Percentiles rank a stretch among this genome's conserved stretches.
Conservation (phyloP, 1,139 yeast species). For the Pneumocystis wakefieldiae region DNA sequence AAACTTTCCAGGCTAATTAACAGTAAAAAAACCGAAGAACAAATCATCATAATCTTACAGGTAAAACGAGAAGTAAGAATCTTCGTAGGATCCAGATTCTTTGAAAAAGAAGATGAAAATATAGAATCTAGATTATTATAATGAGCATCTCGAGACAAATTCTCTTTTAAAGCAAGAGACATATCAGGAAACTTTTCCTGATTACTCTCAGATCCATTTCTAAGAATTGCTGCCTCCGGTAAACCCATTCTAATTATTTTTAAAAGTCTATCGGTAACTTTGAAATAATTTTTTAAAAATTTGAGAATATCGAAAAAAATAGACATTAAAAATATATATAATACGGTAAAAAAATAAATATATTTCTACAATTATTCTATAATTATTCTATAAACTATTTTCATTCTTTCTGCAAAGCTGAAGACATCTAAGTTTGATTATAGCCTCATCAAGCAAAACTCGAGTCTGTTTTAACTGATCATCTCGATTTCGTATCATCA, state of each 20-base stretch:
- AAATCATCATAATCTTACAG: not conserved
- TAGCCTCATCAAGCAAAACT: constrained; percentile 19
- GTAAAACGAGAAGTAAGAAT: not conserved
- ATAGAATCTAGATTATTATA: not conserved
- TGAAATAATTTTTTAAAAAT: too few relatives aligned
- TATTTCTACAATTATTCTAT: constrained; percentile 17
- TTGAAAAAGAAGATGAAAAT: not conserved
- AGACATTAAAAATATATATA: too few relatives aligned
- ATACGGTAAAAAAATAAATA: not conserved
- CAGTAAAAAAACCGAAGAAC: not conserved
- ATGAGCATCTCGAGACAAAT: not conserved
- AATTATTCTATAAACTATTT: constrained; percentile 38
- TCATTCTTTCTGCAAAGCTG: constrained; percentile 20
- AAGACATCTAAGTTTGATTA: constrained; percentile 23
- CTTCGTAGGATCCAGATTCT: not conserved
- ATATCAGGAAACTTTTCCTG: not conserved
- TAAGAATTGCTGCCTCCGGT: too few relatives aligned
- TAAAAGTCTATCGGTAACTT: too few relatives aligned
- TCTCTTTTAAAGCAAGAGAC: not conserved
- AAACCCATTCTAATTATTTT: too few relatives aligned
- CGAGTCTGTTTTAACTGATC: constrained; percentile 32
- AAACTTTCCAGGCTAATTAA: not conserved
- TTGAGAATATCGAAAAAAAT: too few relatives aligned
- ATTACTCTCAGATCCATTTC: too few relatives aligned
- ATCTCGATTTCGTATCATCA: constrained; percentile 54